Base-by-base conservation (phyloP, 352 stramenopile genomes). In the Phytophthora pisi region DNA sequence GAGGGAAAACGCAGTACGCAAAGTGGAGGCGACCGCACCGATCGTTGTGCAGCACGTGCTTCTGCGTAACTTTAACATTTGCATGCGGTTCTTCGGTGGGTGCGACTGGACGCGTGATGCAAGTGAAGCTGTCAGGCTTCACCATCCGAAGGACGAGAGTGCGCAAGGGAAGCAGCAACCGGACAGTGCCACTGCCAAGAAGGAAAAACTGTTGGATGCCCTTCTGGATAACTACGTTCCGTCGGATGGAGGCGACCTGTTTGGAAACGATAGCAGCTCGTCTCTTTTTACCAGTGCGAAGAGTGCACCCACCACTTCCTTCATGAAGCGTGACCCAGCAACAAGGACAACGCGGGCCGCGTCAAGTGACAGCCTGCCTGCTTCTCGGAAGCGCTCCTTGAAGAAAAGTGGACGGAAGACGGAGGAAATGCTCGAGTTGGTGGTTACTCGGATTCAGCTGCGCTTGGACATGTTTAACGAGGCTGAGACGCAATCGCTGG, bases 371-470 rank as follows among this genome's bases (percentile, higher is more conserved):
- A 30, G 28, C 2, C 57, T 45, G 4, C 58, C 49, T 11, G 64
- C 55, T 24, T 65, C 72, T 54, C 60, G 81, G 36, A 92, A 91
- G 61, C 79, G 83, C 6, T 89, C 79, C 2, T 68, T 90, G 26
- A 95, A 91, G 61, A 95, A 92, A 61, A 89, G 76, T 49, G 86
- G 88, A 5, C 76, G 89, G 6, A 96, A 96, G 66, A 96, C 89
- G 0, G 89, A 96, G 63, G 87, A 96, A 71, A 96, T 96, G 89
- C 75, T 96, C 1, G 89, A 96, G 66, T 52, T 96, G 52, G 75
- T 89, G 11, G 75, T 94, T 18, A 90, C 83, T 18, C 80, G 87
- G 5, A 91, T 96, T 46, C 86, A 96, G 51, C 49, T 95, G n/a
- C 87, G 89, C 13, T 56, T 96, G 59, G 89, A 96, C 51, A 61